Evolutionary conservation across 1,139 yeast genomes (phyloP).

Genomic region (Lodderomyces elongisporus): DNA sequence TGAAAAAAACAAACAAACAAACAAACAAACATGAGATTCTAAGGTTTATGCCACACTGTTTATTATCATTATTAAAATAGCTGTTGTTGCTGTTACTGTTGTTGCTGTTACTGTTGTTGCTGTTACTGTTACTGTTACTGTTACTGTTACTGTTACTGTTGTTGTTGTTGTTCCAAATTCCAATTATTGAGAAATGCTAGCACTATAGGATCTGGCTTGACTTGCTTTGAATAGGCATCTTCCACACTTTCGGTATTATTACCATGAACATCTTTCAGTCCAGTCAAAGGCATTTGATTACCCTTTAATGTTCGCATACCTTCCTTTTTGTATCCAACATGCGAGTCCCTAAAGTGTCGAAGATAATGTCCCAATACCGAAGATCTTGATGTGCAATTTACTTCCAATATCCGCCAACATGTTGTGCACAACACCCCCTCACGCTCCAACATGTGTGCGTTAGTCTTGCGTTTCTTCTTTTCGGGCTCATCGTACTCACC

Average conservation of each 20-base stretch:
- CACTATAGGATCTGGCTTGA: constrained; percentile 8
- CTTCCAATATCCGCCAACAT: constrained; percentile 17
- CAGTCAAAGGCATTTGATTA: neutral
- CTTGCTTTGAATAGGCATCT: neutral
- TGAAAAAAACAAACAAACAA: neutral
- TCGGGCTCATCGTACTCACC: constrained; percentile 14
- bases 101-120: neutral
- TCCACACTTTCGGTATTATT: neutral
- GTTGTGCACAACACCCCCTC: constrained; percentile 16
- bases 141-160: neutral
- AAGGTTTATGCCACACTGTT: no score
- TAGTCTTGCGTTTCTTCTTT: constrained; percentile 16
- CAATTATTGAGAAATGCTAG: constrained; percentile 10
- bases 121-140: neutral
- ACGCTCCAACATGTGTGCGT: constrained; percentile 16
- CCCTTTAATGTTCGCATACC: neutral
- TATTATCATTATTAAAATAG: no score
- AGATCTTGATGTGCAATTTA: constrained; percentile 15
- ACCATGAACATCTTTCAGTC: neutral
- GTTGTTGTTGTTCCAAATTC: constrained; percentile 3
- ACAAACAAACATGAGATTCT: no score
- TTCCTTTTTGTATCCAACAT: constrained; percentile 13
- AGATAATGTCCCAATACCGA: constrained; percentile 14
- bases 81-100: no score
- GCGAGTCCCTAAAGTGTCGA: constrained; percentile 15